Conservation (phyloP, 2,329 filamentous ascomycete species). For the Dactylella cylindrospora region DNA sequence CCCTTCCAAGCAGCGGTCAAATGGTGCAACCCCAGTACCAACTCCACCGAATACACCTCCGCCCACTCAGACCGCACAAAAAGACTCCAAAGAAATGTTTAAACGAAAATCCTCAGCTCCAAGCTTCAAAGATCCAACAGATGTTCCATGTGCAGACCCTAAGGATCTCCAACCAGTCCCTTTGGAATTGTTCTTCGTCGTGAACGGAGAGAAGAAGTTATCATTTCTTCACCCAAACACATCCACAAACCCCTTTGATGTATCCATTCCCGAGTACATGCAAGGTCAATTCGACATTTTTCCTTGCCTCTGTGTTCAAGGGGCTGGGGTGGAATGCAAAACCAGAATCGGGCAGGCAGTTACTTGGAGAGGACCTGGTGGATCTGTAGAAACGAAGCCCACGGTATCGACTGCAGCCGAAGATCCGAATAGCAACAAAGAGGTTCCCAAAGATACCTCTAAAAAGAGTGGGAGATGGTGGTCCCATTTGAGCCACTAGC, state of each 20-base stretch:
- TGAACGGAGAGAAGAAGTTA: conserved; percentile 37
- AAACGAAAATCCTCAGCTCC: conserved; percentile 24
- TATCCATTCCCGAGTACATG: conserved; percentile 19
- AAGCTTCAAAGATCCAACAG: conserved; percentile 22
- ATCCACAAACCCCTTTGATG: conserved; percentile 23
- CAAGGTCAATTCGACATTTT: conserved; percentile 29
- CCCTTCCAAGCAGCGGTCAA: conserved; percentile 13
- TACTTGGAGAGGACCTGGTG: conserved; percentile 35
- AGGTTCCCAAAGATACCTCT: conserved; percentile 17
- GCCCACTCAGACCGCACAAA: conserved; percentile 11
- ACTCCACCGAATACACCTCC: conserved; percentile 31
- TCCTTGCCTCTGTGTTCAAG: conserved; percentile 35
- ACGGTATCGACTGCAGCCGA: background rate
- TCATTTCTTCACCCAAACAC: conserved; percentile 10
- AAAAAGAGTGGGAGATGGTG: conserved; percentile 39
- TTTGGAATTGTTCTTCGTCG: conserved; percentile 26
- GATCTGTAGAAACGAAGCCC: conserved; percentile 8
- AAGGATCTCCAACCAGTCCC: conserved; percentile 24
- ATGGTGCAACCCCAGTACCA: conserved; percentile 32
- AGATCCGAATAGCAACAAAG: conserved; percentile 2
- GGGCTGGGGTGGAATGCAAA: conserved; percentile 36
- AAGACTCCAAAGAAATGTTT: conserved; percentile 37
- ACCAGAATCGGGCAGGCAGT: conserved; percentile 36
- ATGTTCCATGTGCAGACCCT: conserved; percentile 28
- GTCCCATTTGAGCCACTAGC: conserved; percentile 30